These are phyloP conservation scores for Tolypocladium tropicale DNA, from an alignment of 2,329 filamentous ascomycete species.

Conservation along the genomic window DNA sequence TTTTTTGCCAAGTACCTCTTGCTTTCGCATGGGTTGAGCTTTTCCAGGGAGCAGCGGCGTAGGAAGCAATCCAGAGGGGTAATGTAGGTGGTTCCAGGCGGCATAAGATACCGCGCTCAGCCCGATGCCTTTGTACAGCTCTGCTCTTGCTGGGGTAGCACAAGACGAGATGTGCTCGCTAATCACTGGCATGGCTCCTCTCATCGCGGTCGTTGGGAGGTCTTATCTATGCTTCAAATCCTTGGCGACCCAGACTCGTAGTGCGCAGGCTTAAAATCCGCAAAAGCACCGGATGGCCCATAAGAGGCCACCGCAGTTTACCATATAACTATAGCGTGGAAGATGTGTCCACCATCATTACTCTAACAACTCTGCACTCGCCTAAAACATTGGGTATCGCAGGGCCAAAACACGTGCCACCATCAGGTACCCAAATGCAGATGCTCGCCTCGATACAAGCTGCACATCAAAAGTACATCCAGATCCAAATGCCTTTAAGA, in stretches of 20 bases:
- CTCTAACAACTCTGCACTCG: constrained; percentile 7
- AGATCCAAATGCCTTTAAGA: constrained; percentile 11
- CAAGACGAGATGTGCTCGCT: no score
- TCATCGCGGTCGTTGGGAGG: no score
- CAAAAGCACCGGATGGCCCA: neutral
- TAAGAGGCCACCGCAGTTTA: neutral
- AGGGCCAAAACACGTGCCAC: constrained; percentile 13
- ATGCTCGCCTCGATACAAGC: constrained; percentile 16
- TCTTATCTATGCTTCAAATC: no score
- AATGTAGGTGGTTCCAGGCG: neutral
- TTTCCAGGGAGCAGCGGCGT: constrained; percentile 22
- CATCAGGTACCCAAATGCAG: constrained; percentile 17
- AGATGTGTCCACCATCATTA: constrained; percentile 5
- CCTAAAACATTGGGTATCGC: constrained; percentile 21
- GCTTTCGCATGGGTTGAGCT: constrained; percentile 32
- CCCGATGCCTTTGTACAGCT: neutral
- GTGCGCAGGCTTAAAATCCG: neutral
- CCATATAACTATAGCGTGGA: neutral
- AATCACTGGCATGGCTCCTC: no score
- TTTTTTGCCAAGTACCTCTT: constrained; percentile 37
- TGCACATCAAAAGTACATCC: constrained; percentile 12
- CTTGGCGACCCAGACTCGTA: no score
- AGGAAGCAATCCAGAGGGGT: constrained; percentile 4
- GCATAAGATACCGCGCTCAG: neutral
- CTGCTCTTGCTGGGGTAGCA: no score